Base-by-base conservation (phyloP, 2,329 filamentous ascomycete species). In the Aspergillus sp. region DNA sequence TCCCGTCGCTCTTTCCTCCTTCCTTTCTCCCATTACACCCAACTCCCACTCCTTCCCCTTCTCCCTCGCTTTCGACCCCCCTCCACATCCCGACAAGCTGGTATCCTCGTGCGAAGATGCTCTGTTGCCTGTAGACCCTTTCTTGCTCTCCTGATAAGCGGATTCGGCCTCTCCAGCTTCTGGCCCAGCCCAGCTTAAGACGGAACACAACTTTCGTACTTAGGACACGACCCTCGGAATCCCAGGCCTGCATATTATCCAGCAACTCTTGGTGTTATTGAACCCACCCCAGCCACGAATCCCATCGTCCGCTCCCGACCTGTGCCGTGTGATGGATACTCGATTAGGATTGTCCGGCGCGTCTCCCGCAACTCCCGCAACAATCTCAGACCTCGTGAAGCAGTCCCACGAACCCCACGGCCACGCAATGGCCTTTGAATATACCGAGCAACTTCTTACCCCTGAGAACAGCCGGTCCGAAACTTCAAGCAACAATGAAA, bases 391-490 rank as follows among this genome's bases (percentile, higher is more conserved):
- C 63, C 58, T 66, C 59, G 61, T 63, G 45, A 65, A 63, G 17
- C 65, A 68, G 47, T 49, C 61, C 44, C 66, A 68, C 58, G 67
- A 68, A 52, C 65, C 60, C 56, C 52, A 62, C 55, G 68, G 72
- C 51, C 69, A 71, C 54, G 63, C 64, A 54, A 73, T 70, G 63
- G 67, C 62, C 48, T 66, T 74, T 39, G 72, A 75, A 49, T 67
- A 73, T 17, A 68, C 73, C 17, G 73, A 73, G 63, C 72, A 76
- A 59, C 68, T 76, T n/a, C 68, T 77, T 17, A 77, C 75, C 3
- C 75, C 75, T 53, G 75, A 76, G 55, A 75, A 75, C 41, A 77
- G 75, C 59, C 73, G 71, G 53, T 78, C 75, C n/a, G 75, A 77
- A 56, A 75, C 73, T 2, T 75, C 75, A 5, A 77, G 74, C 63